phyloP scores from a whole-genome alignment of 1,139 yeast genomes.

The Suhomyces ambrosiae region DNA sequence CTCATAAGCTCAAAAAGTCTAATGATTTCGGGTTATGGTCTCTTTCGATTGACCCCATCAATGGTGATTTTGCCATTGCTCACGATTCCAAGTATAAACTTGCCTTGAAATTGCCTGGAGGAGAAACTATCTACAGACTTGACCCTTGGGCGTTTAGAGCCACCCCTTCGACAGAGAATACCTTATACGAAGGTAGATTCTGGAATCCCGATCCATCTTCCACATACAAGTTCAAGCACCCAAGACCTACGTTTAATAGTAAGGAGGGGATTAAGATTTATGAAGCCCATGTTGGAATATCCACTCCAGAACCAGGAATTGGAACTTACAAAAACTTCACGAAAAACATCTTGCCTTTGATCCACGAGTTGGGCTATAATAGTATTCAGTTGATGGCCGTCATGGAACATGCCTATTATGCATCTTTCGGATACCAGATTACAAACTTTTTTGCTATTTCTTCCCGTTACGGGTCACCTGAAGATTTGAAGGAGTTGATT shows the following conservation, averaged over 20 bases:
- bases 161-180: conserved; percentile 56
- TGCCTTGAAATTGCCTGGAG: conserved; percentile 63
- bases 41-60: conserved; percentile 54
- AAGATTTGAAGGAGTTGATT: conserved; percentile 84
- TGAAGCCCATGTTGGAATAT: conserved; percentile 96
- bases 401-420: conserved; percentile 98
- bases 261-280: conserved; percentile 68
- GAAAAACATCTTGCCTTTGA: conserved; percentile 74
- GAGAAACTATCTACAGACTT: conserved; percentile 72
- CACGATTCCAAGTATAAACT: conserved; percentile 84
- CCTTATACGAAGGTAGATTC: conserved; percentile 78
- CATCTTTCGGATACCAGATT: conserved; percentile 94
- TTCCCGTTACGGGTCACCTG: conserved; percentile 92
- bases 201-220: conserved; percentile 72
- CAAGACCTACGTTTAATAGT: conserved; percentile 53
- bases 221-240: conserved; percentile 61
- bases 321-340: conserved; percentile 89
- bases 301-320: conserved; percentile 83
- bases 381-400: conserved; percentile 96
- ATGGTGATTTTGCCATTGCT: conserved; percentile 66
- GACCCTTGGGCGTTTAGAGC: conserved; percentile 92
- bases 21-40: conserved; percentile 71
- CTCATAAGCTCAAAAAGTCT: conserved; percentile 58
- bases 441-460: conserved; percentile 89
- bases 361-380: conserved; percentile 83